Conservation (phyloP, 768 basidiomycete species). For the Exsudoporus frostii region DNA sequence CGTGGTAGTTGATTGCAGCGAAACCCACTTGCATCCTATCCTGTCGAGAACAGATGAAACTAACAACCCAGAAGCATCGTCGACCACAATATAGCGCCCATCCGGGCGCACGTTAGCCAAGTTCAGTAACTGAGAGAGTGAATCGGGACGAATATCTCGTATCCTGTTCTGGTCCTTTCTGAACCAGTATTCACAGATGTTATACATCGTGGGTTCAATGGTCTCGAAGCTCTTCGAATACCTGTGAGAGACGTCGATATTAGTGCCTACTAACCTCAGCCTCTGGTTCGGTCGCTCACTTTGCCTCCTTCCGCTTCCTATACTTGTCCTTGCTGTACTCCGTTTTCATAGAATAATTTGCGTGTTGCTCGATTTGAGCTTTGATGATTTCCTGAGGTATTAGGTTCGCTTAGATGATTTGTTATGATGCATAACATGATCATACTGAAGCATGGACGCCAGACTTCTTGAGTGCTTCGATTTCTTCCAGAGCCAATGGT, state of each 20-base stretch:
- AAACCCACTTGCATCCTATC: constrained; percentile 62
- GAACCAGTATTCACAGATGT: constrained; percentile 89
- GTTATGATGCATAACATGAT: constrained; percentile 7
- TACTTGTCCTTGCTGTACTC: constrained; percentile 99
- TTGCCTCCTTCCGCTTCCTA: constrained; percentile 93
- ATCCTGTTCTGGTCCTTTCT: constrained; percentile 78
- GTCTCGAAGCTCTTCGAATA: constrained; percentile 86
- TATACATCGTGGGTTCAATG: constrained; percentile 82
- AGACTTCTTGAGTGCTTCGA: constrained; percentile 75
- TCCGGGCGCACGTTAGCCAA: constrained; percentile 82
- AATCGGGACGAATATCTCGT: constrained; percentile 81
- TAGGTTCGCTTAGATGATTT: constrained; percentile 9
- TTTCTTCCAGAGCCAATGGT: constrained; percentile 79
- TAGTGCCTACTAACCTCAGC: not conserved
- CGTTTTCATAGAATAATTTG: constrained; percentile 89
- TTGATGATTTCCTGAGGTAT: constrained; percentile 85
- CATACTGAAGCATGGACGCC: constrained; percentile 76
- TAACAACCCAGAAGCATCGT: constrained; percentile 87
- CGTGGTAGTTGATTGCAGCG: not conserved
- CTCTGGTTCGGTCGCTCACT: constrained; percentile 53
- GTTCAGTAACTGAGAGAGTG: constrained; percentile 84
- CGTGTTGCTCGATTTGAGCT: constrained; percentile 89
- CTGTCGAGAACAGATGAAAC: constrained; percentile 83
- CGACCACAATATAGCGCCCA: constrained; percentile 84
- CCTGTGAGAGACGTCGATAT: constrained; percentile 38